Conservation (phyloP, 768 basidiomycete genomes). For the Tylopilus vinaceipallidus region DNA sequence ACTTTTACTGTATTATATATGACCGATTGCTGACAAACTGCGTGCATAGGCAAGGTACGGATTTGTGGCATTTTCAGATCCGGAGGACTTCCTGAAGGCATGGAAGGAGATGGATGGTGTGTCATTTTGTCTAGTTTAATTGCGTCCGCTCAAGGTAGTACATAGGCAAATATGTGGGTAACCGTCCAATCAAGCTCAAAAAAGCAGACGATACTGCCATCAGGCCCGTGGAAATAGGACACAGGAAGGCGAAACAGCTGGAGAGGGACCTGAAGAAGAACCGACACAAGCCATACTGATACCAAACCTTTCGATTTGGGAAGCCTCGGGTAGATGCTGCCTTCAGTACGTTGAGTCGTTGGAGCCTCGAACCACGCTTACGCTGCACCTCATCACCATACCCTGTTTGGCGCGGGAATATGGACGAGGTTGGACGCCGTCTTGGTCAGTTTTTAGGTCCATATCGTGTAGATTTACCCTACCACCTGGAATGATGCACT, state of each 20-base stretch:
- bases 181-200: slow-evolving; percentile 93
- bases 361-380: slow-evolving; percentile 25
- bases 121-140: slow-evolving; percentile 23
- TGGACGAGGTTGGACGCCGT: slow-evolving; percentile 7
- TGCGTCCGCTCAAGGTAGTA: slow-evolving; percentile 3
- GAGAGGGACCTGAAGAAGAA: slow-evolving; percentile 93
- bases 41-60: slow-evolving; percentile 83
- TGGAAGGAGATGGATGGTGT: slow-evolving; percentile 99
- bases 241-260: slow-evolving; percentile 85
- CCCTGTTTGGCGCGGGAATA: slow-evolving; percentile 2
- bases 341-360: slow-evolving; percentile 30
- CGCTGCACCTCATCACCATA: slow-evolving; percentile 10
- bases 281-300: slow-evolving; percentile 76
- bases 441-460: not conserved
- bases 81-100: slow-evolving; percentile 95
- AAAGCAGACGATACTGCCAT: slow-evolving; percentile 89
- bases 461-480: not conserved
- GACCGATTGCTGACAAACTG: slow-evolving; percentile 4
- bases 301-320: not conserved
- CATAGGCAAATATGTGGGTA: slow-evolving; percentile 95
- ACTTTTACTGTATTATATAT: not conserved
- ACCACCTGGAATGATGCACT: slow-evolving; percentile 2
- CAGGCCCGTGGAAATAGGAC: slow-evolving; percentile 89
- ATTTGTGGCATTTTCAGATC: slow-evolving; percentile 96
- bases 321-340: slow-evolving; percentile 2